These are phyloP conservation scores for Castanopsis chinensis DNA, from an alignment of 306 rosid genomes.

Conservation along the genomic window DNA sequence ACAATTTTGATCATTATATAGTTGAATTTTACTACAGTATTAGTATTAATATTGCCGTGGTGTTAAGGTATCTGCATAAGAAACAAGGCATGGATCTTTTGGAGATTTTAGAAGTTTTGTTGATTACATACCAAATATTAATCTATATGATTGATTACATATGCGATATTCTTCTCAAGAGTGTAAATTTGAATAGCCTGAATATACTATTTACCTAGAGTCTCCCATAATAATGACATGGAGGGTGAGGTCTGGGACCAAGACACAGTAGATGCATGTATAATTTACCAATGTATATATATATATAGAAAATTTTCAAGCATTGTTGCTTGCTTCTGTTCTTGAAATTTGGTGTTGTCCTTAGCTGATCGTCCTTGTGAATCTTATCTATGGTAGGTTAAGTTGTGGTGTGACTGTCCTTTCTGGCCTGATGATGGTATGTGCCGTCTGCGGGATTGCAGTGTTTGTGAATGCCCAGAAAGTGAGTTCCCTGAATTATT, in stretches of 20 bases:
- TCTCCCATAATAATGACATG: no score
- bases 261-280: no score
- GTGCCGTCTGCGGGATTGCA: constrained; percentile 95
- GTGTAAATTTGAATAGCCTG: not conserved
- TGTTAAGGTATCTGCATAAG: not conserved
- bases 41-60: not conserved
- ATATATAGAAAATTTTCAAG: no score
- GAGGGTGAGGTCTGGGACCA: no score
- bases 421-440: constrained; percentile 99
- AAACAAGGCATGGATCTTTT: not conserved
- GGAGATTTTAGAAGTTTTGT: not conserved
- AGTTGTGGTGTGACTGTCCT: constrained; percentile 97
- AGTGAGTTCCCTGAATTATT: constrained; percentile 80
- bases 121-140: not conserved
- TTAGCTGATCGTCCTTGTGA: constrained; percentile 2
- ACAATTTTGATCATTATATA: not conserved
- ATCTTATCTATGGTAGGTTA: constrained; percentile 45
- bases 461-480: constrained; percentile 97
- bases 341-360: not conserved
- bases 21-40: not conserved
- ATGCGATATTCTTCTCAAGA: not conserved
- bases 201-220: not conserved
- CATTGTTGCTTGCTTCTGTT: not conserved
- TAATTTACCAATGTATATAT: no score
- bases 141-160: not conserved